Percentiles rank a stretch among this genome's conserved stretches.
Evolutionary conservation across 768 basidiomycete genomes (phyloP).

Genomic region (Boletus sensibilis): DNA sequence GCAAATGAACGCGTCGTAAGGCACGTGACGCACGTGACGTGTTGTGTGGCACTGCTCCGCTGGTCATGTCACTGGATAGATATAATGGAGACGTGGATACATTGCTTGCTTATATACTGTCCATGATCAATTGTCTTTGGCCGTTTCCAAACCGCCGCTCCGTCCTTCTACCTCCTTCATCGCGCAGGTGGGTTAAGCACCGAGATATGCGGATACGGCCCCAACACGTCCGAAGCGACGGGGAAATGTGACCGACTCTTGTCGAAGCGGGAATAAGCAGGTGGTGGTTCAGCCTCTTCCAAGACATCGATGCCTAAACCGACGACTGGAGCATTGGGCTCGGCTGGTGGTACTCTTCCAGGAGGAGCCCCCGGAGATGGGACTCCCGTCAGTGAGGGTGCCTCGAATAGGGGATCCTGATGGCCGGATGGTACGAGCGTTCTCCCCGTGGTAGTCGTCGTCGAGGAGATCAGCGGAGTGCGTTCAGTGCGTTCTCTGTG

Average conservation of each 20-base stretch:
- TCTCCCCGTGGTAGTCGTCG: not conserved
- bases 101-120: not conserved
- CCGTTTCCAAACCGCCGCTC: not conserved
- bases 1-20: constrained; percentile 1
- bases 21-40: constrained; percentile 20
- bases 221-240: constrained; percentile 12
- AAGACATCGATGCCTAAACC: constrained; percentile 3
- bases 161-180: not conserved
- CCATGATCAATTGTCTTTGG: not conserved
- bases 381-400: constrained; percentile 14
- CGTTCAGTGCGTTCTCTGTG: not conserved
- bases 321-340: not conserved
- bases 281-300: constrained; percentile 10
- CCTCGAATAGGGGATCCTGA: constrained; percentile 1
- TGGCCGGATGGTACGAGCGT: not conserved
- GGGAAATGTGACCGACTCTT: constrained; percentile 7
- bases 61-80: too few relatives aligned
- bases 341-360: not conserved
- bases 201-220: constrained; percentile 25
- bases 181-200: not conserved
- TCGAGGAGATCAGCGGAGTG: not conserved
- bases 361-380: constrained; percentile 6
- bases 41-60: too few relatives aligned
- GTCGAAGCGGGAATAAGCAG: constrained; percentile 30
- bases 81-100: not conserved